These are phyloP conservation scores for Trametes meyenii DNA, from an alignment of 768 basidiomycete genomes.

Conservation along the genomic window DNA sequence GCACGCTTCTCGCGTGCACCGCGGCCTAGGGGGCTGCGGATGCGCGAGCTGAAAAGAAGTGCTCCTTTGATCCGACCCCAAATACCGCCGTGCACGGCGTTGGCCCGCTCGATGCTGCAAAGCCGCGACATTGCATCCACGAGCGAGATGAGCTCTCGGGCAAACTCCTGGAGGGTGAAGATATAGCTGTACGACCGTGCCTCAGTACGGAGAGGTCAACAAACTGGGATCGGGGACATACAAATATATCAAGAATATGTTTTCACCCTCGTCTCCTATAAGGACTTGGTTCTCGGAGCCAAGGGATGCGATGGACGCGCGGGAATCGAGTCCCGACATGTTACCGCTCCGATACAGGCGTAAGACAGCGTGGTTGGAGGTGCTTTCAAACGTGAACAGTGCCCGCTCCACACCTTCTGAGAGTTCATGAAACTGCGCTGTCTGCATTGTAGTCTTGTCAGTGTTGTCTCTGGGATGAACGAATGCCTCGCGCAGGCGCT, in stretches of 20 bases:
- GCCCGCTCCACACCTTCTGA: slow-evolving; percentile 70
- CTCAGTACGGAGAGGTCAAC: background rate
- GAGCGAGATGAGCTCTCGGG: slow-evolving; percentile 78
- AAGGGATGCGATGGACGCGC: slow-evolving; percentile 27
- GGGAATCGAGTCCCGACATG: slow-evolving; percentile 24
- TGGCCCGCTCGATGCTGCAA: slow-evolving; percentile 63
- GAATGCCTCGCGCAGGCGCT: slow-evolving; percentile 68
- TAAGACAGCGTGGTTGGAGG: slow-evolving; percentile 81
- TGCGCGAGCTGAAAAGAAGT: background rate
- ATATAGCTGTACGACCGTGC: slow-evolving; percentile 68
- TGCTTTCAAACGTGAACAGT: slow-evolving; percentile 74
- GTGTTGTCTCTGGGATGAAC: slow-evolving; percentile 41
- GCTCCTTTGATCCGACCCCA: slow-evolving; percentile 39
- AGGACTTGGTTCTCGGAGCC: slow-evolving; percentile 42
- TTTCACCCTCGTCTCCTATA: slow-evolving; percentile 66
- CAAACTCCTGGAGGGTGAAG: slow-evolving; percentile 95
- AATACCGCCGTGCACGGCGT: slow-evolving; percentile 39
- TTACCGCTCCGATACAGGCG: slow-evolving; percentile 65
- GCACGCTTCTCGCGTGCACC: slow-evolving; percentile 13
- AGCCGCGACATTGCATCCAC: slow-evolving; percentile 85
- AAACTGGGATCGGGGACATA: slow-evolving; percentile 43
- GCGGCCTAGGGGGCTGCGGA: background rate
- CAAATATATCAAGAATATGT: slow-evolving; percentile 91
- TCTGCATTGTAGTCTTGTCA: slow-evolving; percentile 13
- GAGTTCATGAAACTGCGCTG: slow-evolving; percentile 61